A percentile compares a stretch with the other conserved stretches of the same genome.
These are phyloP conservation scores for Calocybe indica DNA, from an alignment of 768 basidiomycete species.

Conservation along the genomic window DNA sequence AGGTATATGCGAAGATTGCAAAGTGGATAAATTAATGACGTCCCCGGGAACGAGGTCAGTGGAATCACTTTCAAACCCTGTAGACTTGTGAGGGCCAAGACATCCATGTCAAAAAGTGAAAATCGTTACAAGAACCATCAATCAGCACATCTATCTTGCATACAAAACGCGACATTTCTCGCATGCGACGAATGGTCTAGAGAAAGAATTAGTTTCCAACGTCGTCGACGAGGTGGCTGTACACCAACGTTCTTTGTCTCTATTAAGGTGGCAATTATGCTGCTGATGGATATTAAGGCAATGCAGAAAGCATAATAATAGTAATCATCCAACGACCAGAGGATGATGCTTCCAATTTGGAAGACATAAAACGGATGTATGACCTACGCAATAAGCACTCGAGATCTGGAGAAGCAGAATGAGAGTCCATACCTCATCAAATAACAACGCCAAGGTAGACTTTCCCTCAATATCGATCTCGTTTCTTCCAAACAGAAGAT, in stretches of 20 bases:
- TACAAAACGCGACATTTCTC: constrained; percentile 89
- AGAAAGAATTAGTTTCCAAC: not conserved
- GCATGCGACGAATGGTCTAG: constrained; percentile 89
- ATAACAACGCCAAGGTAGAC: constrained; percentile 64
- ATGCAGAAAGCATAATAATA: constrained; percentile 98
- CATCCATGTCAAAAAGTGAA: not conserved
- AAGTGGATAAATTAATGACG: constrained; percentile 80
- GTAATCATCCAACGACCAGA: constrained; percentile 96
- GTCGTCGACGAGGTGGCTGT: not conserved
- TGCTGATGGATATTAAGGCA: constrained; percentile 80
- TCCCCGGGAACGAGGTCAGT: constrained; percentile 86
- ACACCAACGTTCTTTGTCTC: constrained; percentile 83
- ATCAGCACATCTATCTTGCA: constrained; percentile 70
- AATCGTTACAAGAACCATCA: constrained; percentile 62
- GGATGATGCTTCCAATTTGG: constrained; percentile 88
- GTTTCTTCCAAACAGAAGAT: constrained; percentile 76
- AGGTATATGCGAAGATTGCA: constrained; percentile 69
- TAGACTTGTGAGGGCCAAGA: constrained; percentile 2
- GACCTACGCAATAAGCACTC: constrained; percentile 34
- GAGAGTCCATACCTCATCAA: constrained; percentile 69
- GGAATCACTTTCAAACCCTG: constrained; percentile 74
- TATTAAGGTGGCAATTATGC: constrained; percentile 78
- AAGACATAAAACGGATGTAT: constrained; percentile 99
- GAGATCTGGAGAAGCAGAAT: too few relatives aligned
- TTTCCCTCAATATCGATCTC: constrained; percentile 89